Conservation (phyloP, 2,329 filamentous ascomycete genomes). For the Alternaria dauci region DNA sequence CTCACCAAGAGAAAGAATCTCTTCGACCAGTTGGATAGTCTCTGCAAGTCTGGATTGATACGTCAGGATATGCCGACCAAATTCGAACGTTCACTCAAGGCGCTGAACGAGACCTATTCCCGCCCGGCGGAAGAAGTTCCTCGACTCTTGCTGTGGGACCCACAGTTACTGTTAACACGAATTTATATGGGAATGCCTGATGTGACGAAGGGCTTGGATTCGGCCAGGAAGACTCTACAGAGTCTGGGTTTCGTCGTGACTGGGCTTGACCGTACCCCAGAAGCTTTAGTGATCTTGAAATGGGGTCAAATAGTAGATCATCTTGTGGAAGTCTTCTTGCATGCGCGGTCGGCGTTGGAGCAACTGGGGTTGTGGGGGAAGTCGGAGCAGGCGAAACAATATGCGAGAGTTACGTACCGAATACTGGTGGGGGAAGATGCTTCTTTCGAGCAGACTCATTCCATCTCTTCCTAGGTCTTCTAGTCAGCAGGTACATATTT, state of each 20-base stretch:
- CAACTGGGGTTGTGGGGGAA: slow-evolving; percentile 24
- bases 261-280: slow-evolving; percentile 20
- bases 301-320: slow-evolving; percentile 44
- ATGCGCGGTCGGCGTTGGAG: slow-evolving; percentile 36
- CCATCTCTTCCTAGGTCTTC: background rate
- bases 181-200: slow-evolving; percentile 17
- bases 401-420: slow-evolving; percentile 44
- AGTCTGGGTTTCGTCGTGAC: slow-evolving; percentile 23
- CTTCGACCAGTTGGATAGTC: background rate
- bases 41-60: background rate
- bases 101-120: slow-evolving; percentile 29
- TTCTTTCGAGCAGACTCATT: background rate
- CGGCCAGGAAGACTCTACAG: slow-evolving; percentile 11
- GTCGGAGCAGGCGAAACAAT: slow-evolving; percentile 32
- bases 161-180: slow-evolving; percentile 22
- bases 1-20: slow-evolving; percentile 14
- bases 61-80: background rate
- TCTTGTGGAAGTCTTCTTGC: slow-evolving; percentile 41
- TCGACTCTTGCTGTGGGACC: slow-evolving; percentile 31
- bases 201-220: slow-evolving; percentile 13
- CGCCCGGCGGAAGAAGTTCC: slow-evolving; percentile 28
- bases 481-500: background rate
- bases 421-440: slow-evolving; percentile 48
- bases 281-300: slow-evolving; percentile 22
- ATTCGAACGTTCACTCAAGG: slow-evolving; percentile 21